Base-by-base conservation (phyloP, 164 flowering plant species). In the Kalanchoe fedtschenkoi region DNA sequence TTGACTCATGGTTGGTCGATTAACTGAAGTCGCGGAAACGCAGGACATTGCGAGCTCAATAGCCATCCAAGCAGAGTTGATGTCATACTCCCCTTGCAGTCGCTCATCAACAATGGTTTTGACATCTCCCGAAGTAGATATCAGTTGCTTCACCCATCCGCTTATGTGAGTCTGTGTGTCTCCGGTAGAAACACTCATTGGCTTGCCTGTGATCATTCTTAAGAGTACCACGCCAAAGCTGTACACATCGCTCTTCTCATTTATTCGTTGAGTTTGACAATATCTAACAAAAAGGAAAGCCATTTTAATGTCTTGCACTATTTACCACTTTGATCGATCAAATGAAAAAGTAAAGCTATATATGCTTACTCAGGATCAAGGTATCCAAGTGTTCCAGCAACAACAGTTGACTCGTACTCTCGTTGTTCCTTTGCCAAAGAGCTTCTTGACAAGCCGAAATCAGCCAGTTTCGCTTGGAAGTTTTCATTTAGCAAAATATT, bases 171-270 rank as follows among this genome's bases (percentile, higher is more conserved):
- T 53, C 37, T 47, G 56, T 33, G 35, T 30, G 9, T 37, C 65
- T 62, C 46, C 54, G 9, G 35, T 44, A 24, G 53, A 43, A 19
- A 54, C 65, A 21, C 56, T 51, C 32, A 29, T 26, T 51, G 65
- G 58, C 14, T 39, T 33, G 41, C 65, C 65, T 0, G 65, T 62
- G 65, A 62, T 62, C 13, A 62, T 35, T 38, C 54, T 29, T 5
- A 62, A 29, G 26, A 62, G 37, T 46, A 68, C 62, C 37, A 62
- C 59, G 26, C 70, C 70, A 21, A 68, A 68, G 46, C 70, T 62
- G 46, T 14, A 68, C 28, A 56, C 66, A 14, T 68, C 70, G 26
- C 66, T 68, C 59, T 62, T 62, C 62, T 68, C 42, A 9, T 46
- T 62, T 30, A 62, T 13, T 19, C 54, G 34, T 14, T 34, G 41